Evolutionary conservation across 208 protist genomes (phyloP).

Genomic region (Sergeia podlipaevii): DNA sequence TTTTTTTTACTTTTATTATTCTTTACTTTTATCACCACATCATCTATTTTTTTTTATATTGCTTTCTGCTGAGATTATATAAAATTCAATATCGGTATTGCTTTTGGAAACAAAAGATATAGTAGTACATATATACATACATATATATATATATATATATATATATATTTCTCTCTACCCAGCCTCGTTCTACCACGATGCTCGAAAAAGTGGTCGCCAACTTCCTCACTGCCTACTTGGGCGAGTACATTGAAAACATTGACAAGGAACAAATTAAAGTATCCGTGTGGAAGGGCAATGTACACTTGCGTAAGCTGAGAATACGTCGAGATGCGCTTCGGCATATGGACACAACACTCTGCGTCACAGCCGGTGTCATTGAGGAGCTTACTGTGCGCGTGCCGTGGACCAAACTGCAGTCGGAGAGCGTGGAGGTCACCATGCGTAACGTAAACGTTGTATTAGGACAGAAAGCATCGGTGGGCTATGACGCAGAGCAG

Average conservation of each 20-base stretch:
- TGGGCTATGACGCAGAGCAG: slow-evolving; percentile 40
- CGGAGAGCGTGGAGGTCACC: slow-evolving; percentile 61
- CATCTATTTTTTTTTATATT: too few species aligned
- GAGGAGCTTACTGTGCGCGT: slow-evolving; percentile 65
- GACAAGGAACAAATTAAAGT: slow-evolving; percentile 83
- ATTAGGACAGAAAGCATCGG: slow-evolving; percentile 47
- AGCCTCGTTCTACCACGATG: slow-evolving; percentile 26
- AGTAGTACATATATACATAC: slow-evolving; percentile 4
- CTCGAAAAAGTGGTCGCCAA: slow-evolving; percentile 77
- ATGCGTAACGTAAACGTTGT: slow-evolving; percentile 51
- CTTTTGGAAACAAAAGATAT: neutral
- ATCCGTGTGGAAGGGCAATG: slow-evolving; percentile 73
- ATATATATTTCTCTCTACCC: slow-evolving; percentile 7
- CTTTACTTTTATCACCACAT: neutral
- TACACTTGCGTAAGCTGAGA: slow-evolving; percentile 53
- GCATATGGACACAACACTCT: slow-evolving; percentile 51
- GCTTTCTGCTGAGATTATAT: neutral
- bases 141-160: slow-evolving; percentile 1
- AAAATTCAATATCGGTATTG: neutral
- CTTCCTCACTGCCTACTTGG: slow-evolving; percentile 70
- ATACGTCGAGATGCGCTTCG: slow-evolving; percentile 67
- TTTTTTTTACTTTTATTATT: neutral
- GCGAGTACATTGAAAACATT: slow-evolving; percentile 83
- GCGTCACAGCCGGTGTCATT: slow-evolving; percentile 55
- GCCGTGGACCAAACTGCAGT: slow-evolving; percentile 72